Evolutionary conservation across 2,329 filamentous ascomycete genomes (phyloP).

Genomic region (Arthrinium phaeospermum): DNA sequence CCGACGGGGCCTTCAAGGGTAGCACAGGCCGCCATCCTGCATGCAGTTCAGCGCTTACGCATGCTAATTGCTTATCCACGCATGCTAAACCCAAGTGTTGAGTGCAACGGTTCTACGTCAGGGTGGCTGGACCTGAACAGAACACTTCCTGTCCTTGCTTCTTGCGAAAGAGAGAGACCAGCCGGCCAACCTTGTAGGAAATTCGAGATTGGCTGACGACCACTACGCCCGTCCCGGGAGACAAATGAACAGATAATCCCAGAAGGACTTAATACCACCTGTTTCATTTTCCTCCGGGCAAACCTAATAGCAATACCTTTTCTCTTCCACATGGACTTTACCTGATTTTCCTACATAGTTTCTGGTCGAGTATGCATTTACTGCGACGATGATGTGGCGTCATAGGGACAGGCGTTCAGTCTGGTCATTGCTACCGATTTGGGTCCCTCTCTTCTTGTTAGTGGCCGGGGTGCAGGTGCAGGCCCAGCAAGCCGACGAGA

Average conservation of each 20-base stretch:
- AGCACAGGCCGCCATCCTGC: conserved; percentile 5
- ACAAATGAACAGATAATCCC: not conserved
- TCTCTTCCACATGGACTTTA: conserved; percentile 13
- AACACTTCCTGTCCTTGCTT: not conserved
- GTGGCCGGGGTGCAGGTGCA: conserved; percentile 8
- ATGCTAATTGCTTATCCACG: conserved; percentile 15
- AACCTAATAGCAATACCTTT: not conserved
- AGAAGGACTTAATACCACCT: not conserved
- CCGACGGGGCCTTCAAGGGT: not conserved
- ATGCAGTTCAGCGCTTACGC: conserved; percentile 17
- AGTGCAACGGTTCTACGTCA: conserved; percentile 17
- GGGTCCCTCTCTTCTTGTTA: not conserved
- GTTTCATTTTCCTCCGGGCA: not conserved
- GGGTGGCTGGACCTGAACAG: conserved; percentile 11
- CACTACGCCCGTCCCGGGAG: not conserved
- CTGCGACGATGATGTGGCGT: conserved; percentile 19
- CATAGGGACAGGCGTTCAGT: conserved; percentile 19
- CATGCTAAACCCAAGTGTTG: conserved; percentile 16
- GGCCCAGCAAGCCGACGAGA: conserved; percentile 10
- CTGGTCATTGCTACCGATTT: conserved; percentile 15
- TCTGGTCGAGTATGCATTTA: conserved; percentile 17
- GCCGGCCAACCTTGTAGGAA: not conserved
- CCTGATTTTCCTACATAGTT: conserved; percentile 2
- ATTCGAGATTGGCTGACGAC: conserved; percentile 8
- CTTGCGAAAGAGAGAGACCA: not conserved